Conservation (phyloP, 177 flowering plant species). For the Tripterygium wilfordii region DNA sequence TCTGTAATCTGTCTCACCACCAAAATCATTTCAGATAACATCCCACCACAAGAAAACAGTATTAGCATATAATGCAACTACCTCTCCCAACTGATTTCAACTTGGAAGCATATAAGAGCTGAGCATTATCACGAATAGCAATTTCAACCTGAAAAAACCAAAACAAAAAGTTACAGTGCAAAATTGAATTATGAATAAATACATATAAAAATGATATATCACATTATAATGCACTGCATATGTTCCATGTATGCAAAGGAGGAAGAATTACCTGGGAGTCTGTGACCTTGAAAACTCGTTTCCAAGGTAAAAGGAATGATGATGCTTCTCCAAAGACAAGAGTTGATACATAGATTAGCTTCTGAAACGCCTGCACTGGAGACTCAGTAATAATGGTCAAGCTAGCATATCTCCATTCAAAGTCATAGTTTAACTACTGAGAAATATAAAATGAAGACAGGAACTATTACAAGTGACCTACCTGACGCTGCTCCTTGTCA, state of each 20-base stretch:
- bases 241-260: neutral
- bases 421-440: neutral
- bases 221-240: too few species aligned
- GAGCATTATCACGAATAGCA: constrained; percentile 95
- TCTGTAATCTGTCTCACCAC: too few species aligned
- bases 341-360: constrained; percentile 88
- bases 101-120: constrained; percentile 58
- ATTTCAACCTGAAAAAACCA: constrained; percentile 72
- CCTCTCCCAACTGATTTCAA: constrained; percentile 71
- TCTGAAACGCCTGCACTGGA: constrained; percentile 99
- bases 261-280: constrained; percentile 74
- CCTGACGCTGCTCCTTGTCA: constrained; percentile 81
- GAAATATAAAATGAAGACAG: neutral
- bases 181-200: too few species aligned
- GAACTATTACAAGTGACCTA: constrained; percentile 27
- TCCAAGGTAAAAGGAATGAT: constrained; percentile 96
- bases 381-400: constrained; percentile 42
- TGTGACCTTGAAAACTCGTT: constrained; percentile 88
- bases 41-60: too few species aligned
- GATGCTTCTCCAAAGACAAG: constrained; percentile 98
- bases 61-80: too few species aligned
- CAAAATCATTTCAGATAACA: too few species aligned
- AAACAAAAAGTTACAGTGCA: too few species aligned
- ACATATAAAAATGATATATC: too few species aligned
- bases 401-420: constrained; percentile 23